Evolutionary conservation across 495 filamentous ascomycete species (phyloP).

Genomic region (Neurospora sp.): DNA sequence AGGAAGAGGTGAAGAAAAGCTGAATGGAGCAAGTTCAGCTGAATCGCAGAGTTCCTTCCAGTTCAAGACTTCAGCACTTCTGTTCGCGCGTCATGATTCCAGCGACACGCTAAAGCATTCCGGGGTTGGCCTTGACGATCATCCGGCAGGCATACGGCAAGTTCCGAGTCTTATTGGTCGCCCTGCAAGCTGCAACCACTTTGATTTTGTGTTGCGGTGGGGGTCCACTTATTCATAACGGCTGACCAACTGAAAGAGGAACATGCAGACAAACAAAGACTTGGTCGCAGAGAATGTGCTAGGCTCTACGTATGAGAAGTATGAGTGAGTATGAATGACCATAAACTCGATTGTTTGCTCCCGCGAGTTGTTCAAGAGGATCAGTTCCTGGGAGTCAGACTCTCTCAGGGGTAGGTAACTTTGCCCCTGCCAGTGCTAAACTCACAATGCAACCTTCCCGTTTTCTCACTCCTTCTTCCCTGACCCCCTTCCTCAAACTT

Average conservation of each 20-base stretch:
- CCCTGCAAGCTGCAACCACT: background rate
- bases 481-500: background rate
- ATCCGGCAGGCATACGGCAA: background rate
- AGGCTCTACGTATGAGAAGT: background rate
- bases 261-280: background rate
- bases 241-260: background rate
- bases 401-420: background rate
- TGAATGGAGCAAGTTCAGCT: background rate
- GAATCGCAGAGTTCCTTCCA: background rate
- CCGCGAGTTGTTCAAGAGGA: background rate
- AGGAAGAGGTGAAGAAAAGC: background rate
- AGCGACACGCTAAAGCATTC: background rate
- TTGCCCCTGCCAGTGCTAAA: background rate
- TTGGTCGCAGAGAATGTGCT: background rate
- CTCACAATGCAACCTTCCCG: background rate
- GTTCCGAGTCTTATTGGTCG: background rate
- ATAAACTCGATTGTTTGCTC: background rate
- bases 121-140: background rate
- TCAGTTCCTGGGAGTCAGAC: background rate
- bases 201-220: background rate
- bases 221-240: background rate
- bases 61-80: background rate
- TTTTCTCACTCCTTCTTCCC: background rate
- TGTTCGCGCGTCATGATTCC: slow-evolving; percentile 1
- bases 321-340: background rate